phyloP scores from a whole-genome alignment of 2,329 filamentous ascomycete species.

The Stagonosporopsis vannaccii region DNA sequence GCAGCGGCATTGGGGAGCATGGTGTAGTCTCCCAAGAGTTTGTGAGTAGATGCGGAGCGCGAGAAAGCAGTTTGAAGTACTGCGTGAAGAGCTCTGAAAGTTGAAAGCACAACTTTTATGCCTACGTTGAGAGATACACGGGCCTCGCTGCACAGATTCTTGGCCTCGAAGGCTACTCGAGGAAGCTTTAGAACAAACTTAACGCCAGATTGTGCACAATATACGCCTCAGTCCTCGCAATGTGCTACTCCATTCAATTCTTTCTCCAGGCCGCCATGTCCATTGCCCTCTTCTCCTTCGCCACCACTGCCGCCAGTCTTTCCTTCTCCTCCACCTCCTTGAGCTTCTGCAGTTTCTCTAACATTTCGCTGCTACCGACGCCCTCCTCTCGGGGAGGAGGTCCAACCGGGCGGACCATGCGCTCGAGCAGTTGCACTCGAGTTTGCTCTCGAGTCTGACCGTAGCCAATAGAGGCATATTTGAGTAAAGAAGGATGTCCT shows the following conservation, averaged over 20 bases:
- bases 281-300: neutral
- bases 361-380: neutral
- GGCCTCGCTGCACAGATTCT: too few species aligned
- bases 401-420: neutral
- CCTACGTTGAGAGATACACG: too few species aligned
- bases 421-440: neutral
- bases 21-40: neutral
- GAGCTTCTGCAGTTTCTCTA: neutral
- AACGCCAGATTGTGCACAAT: too few species aligned
- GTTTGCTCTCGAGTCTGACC: neutral
- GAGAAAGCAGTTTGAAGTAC: neutral
- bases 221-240: too few species aligned
- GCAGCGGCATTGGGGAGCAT: neutral
- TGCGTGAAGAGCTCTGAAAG: neutral
- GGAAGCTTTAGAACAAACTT: too few species aligned
- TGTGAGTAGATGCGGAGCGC: neutral
- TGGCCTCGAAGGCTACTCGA: too few species aligned
- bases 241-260: neutral
- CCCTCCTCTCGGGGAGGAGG: neutral
- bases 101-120: too few species aligned
- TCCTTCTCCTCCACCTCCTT: neutral
- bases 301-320: neutral
- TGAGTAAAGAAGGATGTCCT: neutral
- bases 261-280: neutral
- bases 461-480: neutral